Evolutionary conservation across 2,329 filamentous ascomycete genomes (phyloP), one percentile per base, ranked within the genome.

Genomic region (Madurella fahalii): DNA sequence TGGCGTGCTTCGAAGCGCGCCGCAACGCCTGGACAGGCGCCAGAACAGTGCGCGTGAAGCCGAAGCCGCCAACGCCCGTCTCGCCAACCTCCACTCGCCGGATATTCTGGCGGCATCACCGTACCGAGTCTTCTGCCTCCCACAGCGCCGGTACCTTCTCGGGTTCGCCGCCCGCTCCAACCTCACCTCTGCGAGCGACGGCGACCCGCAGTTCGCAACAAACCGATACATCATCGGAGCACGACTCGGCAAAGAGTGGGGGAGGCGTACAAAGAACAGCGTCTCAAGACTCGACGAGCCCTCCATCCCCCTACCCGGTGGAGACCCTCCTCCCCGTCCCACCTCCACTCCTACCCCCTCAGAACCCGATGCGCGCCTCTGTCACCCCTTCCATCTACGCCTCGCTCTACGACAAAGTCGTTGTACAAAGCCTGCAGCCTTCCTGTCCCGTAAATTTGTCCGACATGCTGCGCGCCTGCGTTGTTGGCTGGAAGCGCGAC

Each of bases 401-500:
- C 0, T 88, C 87, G 45, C 89, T 97, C 53, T 96, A 95, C 75
- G 87, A 88, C 67, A 96, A 96, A 72, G 87, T 96, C 48, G 85
- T 96, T 41, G 70, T 91, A 1, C 86, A 93, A 65, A 82, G 79
- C 39, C 81, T 94, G 60, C 89, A 90, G 2, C 93, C 93, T 0
- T 86, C 87, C 1, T 89, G 95, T 15, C 93, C 93, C 3, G 87
- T 96, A 65, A 96, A 96, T 63, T 80, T 97, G 0, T 75, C 80
- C 31, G 90, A 95, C 63, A 85, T 96, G 74, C 83, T 89, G 18
- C 81, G 84, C 9, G 84, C 89, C 12, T 88, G 93, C 61, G 91
- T 97, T 1, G 80, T 87, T 30, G 93, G 93, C 42, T 96, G 93
- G 93, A 95, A 95, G 70, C 81, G 89, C 40, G 90, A 94, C 64